Evolutionary conservation across 371 early-diverging fungal species (phyloP).

Genomic region (Mucor mucedo): DNA sequence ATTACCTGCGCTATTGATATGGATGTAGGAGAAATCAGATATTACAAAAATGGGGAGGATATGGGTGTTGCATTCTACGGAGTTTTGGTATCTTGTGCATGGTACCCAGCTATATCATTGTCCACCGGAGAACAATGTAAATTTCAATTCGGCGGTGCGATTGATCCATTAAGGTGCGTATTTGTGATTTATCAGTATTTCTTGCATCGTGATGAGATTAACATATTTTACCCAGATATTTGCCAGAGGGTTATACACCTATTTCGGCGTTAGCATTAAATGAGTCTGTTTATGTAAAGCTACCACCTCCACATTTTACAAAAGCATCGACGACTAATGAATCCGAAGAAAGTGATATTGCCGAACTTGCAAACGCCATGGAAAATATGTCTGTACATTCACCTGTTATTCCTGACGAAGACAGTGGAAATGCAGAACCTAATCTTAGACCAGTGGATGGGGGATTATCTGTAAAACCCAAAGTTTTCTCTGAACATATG

Average conservation of each 20-base stretch:
- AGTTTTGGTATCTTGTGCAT: slow-evolving; percentile 40
- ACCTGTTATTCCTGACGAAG: neutral
- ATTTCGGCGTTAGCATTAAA: slow-evolving; percentile 24
- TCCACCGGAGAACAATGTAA: slow-evolving; percentile 49
- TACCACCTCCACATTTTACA: slow-evolving; percentile 31
- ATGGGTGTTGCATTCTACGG: slow-evolving; percentile 74
- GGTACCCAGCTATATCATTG: slow-evolving; percentile 64
- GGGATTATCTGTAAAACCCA: neutral
- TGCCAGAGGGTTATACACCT: slow-evolving; percentile 37
- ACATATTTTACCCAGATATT: slow-evolving; percentile 21
- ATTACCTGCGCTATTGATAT: slow-evolving; percentile 70
- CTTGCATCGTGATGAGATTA: neutral
- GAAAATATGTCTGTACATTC: slow-evolving; percentile 5
- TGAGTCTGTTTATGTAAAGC: slow-evolving; percentile 15
- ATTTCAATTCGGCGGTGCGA: slow-evolving; percentile 46
- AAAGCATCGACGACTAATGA: neutral
- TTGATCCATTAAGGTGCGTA: slow-evolving; percentile 38
- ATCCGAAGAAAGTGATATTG: slow-evolving; percentile 19
- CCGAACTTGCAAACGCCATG: slow-evolving; percentile 13
- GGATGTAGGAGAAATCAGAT: slow-evolving; percentile 58
- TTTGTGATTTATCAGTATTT: neutral
- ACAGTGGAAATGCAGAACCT: slow-evolving; percentile 28
- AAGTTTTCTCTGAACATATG: neutral
- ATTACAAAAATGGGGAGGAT: slow-evolving; percentile 63
- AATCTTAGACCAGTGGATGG: slow-evolving; percentile 29